Base-by-base conservation (phyloP, 2,329 filamentous ascomycete species). In the Keithomyces neogunnii region DNA sequence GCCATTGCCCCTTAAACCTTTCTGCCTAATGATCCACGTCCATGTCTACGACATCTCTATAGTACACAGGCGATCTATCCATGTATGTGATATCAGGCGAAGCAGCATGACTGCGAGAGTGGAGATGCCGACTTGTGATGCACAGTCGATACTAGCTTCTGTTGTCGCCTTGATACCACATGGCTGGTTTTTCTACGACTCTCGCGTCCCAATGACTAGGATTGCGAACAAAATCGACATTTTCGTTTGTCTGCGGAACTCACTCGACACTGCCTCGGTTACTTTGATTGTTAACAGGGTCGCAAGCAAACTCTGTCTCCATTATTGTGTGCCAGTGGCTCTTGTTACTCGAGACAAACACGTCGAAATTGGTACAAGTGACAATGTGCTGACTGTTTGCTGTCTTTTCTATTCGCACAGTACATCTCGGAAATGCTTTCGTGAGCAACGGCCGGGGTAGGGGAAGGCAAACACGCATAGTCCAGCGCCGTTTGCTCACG, bases 291-390 rank as follows among this genome's bases (percentile, higher is more conserved):
- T 53, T 46, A 3, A 28, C 3, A 5, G 32, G 11, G 32, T 53
- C 49, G 9, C 44, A 19, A 7, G 9, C n/a, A 28, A 29, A 9
- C 30, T 53, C 26, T 1, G 52, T 53, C 40, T 43, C 52, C 5
- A 53, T n/a, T n/a, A 30, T 53, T 11, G 51, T 53, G 32, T 49
- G 51, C 52, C 52, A 51, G 3, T 49, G 52, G 2, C 49, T 40
- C 33, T 46, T 46, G 19, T 35, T 47, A 38, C 49, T 46, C 4
- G 49, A 45, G 4, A 19, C 8, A 31, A 51, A 51, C 5, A 47
- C 31, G 35, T 53, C 49, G 42, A 51, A 53, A 38, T 51, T 53
- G 38, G 52, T 49, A 43, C 51, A 51, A 3, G 52, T 53, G 5
- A 51, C 31, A 28, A 53, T 29, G 29, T 28, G 47, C 6, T 44